Evolutionary conservation across 768 basidiomycete genomes (phyloP).

Genomic region (Mycena maculata): DNA sequence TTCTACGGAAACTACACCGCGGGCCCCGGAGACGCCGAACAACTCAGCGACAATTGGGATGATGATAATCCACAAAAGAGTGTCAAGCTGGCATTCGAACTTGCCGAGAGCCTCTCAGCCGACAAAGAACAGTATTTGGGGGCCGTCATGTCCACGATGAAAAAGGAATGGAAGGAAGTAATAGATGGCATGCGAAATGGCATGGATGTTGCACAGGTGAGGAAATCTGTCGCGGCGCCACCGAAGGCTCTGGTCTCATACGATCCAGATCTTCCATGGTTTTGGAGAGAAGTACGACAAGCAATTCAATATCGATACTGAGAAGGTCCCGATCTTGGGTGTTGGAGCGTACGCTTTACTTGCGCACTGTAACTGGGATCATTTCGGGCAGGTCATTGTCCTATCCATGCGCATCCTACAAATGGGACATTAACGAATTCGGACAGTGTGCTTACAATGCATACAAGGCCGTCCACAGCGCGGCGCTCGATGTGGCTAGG

Average conservation of each 20-base stretch:
- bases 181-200: background rate
- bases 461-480: background rate
- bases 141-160: background rate
- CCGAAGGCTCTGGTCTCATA: too few relatives aligned
- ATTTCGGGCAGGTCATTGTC: slow-evolving; percentile 4
- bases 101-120: background rate
- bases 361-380: slow-evolving; percentile 18
- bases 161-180: background rate
- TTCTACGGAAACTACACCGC: slow-evolving; percentile 2
- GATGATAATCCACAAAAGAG: background rate
- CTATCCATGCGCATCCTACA: too few relatives aligned
- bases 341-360: background rate
- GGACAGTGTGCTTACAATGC: background rate
- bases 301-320: background rate
- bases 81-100: background rate
- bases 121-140: background rate
- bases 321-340: background rate
- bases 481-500: background rate
- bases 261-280: slow-evolving; percentile 3
- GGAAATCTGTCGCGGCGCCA: too few relatives aligned
- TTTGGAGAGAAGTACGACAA: background rate
- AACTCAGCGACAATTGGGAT: slow-evolving; percentile 11
- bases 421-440: too few relatives aligned
- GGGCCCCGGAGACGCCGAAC: background rate
- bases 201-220: background rate